Conservation (phyloP, 202 grass and related monocot species). For the Schoenoplectus tabernaemontani region DNA sequence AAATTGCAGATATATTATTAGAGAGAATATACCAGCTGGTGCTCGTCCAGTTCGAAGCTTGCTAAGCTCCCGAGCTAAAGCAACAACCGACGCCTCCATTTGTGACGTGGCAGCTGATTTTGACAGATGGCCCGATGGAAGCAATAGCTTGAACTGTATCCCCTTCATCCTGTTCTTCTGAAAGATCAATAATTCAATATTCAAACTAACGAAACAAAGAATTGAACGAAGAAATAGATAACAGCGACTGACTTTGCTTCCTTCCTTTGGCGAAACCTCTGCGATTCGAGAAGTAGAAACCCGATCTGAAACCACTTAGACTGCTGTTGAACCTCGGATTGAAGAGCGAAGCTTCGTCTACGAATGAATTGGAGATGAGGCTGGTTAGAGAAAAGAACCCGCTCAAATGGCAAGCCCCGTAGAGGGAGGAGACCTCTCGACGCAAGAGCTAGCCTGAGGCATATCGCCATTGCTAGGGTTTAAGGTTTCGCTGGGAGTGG, state of each 20-base stretch:
- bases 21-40: constrained; percentile 40
- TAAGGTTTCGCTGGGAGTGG: not conserved
- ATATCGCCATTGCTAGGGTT: constrained; percentile 32
- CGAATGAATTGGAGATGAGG: constrained; percentile 30
- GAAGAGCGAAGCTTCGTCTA: not conserved
- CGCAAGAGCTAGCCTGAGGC: constrained; percentile 39
- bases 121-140: constrained; percentile 65
- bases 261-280: constrained; percentile 83
- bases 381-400: constrained; percentile 23
- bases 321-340: not conserved
- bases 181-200: not conserved
- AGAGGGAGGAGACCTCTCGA: constrained; percentile 38
- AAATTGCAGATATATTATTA: not conserved
- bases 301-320: not conserved
- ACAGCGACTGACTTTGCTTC: constrained; percentile 53
- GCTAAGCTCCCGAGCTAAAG: constrained; percentile 68
- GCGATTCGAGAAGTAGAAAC: constrained; percentile 28
- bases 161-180: constrained; percentile 56
- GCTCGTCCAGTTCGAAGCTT: constrained; percentile 88
- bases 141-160: constrained; percentile 63
- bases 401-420: constrained; percentile 22
- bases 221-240: not conserved
- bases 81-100: constrained; percentile 71
- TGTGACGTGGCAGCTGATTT: constrained; percentile 48
- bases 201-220: not conserved